Percentiles rank a stretch among this genome's conserved stretches.
phyloP scores from a whole-genome alignment of 1,284 basidiomycete genomes.

The Marasmius fiardii region DNA sequence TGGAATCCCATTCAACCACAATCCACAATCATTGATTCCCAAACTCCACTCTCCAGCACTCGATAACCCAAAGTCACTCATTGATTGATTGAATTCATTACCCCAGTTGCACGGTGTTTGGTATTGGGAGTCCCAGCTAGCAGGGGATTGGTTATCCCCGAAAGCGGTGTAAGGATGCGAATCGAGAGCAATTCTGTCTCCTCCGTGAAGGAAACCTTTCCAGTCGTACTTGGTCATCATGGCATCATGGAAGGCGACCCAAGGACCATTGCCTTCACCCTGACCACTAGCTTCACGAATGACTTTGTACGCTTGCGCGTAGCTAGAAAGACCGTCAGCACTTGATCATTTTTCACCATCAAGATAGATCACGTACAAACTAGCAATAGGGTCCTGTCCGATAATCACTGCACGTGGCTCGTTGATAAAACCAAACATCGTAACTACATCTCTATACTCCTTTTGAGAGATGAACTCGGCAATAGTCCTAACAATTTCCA shows the following conservation, averaged over 20 bases:
- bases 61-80: conserved; percentile 69
- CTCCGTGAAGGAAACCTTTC: conserved; percentile 69
- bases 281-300: conserved; percentile 77
- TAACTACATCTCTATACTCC: conserved; percentile 78
- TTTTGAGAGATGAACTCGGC: conserved; percentile 90
- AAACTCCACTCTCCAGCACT: conserved; percentile 81
- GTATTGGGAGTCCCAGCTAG: conserved; percentile 55
- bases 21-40: conserved; percentile 83
- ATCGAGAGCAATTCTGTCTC: conserved; percentile 81
- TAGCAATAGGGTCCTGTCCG: conserved; percentile 32
- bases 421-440: conserved; percentile 81
- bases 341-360: conserved; percentile 1
- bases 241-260: conserved; percentile 82
- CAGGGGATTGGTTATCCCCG: conserved; percentile 43
- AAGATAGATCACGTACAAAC: conserved; percentile 4
- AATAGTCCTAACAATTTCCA: conserved; percentile 85
- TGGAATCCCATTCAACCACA: conserved; percentile 79
- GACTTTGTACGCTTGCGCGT: conserved; percentile 75
- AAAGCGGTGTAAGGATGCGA: conserved; percentile 80
- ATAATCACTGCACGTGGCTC: conserved; percentile 62
- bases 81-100: conserved; percentile 52
- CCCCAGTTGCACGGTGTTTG: conserved; percentile 77
- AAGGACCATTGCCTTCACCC: conserved; percentile 59
- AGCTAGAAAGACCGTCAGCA: conserved; percentile 35
- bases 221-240: conserved; percentile 65